A percentile compares a stretch with the other conserved stretches of the same genome.
Conservation (phyloP, 2,329 filamentous ascomycete species). For the Remersonia thermophila region DNA sequence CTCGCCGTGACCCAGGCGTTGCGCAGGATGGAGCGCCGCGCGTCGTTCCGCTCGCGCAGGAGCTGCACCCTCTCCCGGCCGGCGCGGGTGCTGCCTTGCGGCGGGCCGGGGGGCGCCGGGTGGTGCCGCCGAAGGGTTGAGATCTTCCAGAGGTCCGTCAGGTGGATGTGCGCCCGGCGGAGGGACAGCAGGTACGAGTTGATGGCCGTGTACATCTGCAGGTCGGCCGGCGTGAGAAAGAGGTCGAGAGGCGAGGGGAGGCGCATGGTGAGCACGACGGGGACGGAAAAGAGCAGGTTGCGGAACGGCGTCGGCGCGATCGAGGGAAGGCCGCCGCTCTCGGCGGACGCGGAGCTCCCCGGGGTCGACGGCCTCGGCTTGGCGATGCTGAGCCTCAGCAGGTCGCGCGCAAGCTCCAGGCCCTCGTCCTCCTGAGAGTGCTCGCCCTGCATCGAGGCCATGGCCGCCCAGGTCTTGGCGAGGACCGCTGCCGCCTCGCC, state of each 20-base stretch:
- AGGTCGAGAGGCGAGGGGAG: slow-evolving; percentile 74
- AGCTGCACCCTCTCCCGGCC: slow-evolving; percentile 48
- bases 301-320: slow-evolving; percentile 52
- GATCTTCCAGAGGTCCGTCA: slow-evolving; percentile 79
- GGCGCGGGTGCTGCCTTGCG: slow-evolving; percentile 46
- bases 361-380: slow-evolving; percentile 33
- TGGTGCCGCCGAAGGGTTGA: slow-evolving; percentile 65
- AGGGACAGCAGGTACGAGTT: slow-evolving; percentile 81
- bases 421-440: slow-evolving; percentile 69
- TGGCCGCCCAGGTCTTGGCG: slow-evolving; percentile 62
- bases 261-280: slow-evolving; percentile 57
- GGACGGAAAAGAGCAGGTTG: slow-evolving; percentile 69
- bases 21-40: slow-evolving; percentile 56
- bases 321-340: slow-evolving; percentile 16
- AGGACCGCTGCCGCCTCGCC: slow-evolving; percentile 72
- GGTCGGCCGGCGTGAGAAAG: slow-evolving; percentile 65
- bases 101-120: slow-evolving; percentile 56
- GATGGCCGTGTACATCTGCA: slow-evolving; percentile 70
- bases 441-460: slow-evolving; percentile 61
- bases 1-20: slow-evolving; percentile 83
- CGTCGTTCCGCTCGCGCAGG: slow-evolving; percentile 51
- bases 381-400: slow-evolving; percentile 55
- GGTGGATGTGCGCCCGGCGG: slow-evolving; percentile 69
- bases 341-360: slow-evolving; percentile 24
- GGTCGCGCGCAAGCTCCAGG: slow-evolving; percentile 68